Conservation (phyloP, 345 rosid species). For the Hibiscus trionum region DNA sequence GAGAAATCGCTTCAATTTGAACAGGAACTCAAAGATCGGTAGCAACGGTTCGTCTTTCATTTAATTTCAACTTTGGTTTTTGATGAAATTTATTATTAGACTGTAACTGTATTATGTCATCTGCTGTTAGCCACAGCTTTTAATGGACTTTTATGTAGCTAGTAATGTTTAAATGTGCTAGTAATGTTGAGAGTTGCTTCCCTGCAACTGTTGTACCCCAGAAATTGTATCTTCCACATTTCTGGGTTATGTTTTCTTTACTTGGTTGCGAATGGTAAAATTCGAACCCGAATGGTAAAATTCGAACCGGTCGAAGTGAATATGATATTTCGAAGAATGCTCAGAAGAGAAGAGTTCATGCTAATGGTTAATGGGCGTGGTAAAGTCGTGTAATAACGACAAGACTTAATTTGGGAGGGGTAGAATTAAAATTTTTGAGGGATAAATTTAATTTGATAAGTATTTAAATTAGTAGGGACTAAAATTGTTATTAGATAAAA, state of each 20-base stretch:
- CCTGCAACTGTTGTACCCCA: neutral
- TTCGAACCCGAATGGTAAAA: too few species aligned
- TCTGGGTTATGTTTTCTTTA: neutral
- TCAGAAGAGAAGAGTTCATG: too few species aligned
- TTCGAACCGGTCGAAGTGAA: too few species aligned
- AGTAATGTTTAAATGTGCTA: conserved; percentile 1
- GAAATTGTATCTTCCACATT: neutral
- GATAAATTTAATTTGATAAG: too few species aligned
- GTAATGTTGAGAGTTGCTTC: neutral
- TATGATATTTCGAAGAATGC: too few species aligned
- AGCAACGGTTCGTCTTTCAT: conserved; percentile 14
- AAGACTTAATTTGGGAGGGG: too few species aligned
- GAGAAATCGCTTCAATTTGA: conserved; percentile 67
- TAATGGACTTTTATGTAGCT: neutral
- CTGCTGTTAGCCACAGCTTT: neutral
- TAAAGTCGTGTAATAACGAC: too few species aligned
- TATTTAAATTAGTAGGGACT: too few species aligned
- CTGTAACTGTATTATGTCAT: conserved; percentile 11
- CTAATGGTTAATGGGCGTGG: too few species aligned
- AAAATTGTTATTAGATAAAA: too few species aligned
- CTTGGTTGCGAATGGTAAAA: neutral
- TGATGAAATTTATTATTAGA: neutral
- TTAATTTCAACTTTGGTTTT: neutral
- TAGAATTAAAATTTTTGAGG: too few species aligned
- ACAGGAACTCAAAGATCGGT: conserved; percentile 73